Base-by-base conservation (phyloP, 2,329 filamentous ascomycete genomes). In the Thielaviopsis ethacetica region DNA sequence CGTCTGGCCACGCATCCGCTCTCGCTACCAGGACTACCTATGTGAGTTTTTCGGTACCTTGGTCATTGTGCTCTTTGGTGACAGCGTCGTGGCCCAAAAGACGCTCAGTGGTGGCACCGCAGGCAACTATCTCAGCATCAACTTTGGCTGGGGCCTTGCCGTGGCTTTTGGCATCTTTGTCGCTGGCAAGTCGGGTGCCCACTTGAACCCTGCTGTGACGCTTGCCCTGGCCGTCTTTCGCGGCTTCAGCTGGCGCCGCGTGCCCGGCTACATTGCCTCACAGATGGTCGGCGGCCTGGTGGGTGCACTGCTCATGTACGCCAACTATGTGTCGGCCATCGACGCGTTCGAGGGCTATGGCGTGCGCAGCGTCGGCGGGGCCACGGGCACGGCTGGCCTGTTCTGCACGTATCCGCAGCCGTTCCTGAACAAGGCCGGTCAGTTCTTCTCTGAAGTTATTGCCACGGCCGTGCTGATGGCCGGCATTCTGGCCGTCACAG, bases 401-500 rank as follows among this genome's bases (percentile, higher is more conserved):
- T 88, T 88, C 68, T 85, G 81, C 73, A 88, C 85, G 0, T 88
- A 88, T 65, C 84, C 85, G 0, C 79, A 81, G 47, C 65, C 71
- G 0, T 85, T 88, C 68, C 76, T 88, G 73, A 53, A 50, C 53
- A 61, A 58, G 44, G 79, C 81, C 0, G 80, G 77, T 54, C 81
- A 85, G 70, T 85, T 87, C 70, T 86, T 88, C 66, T 84, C 80
- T 21, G 85, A 89, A 65, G 84, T 88, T 63, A 74, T 88, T 55
- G 81, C 83, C 17, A 83, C 78, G 60, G 71, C 82, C 0, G 75
- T 88, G 34, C 71, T 88, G 24, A 84, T 86, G 78, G 85, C 88
- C 65, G 74, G 82, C 62, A 85, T 89, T 54, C 87, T 85, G 65
- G 83, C 83, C 0, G 70, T 88, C 55, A 82, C 84, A 59, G 82